phyloP scores from a whole-genome alignment of 768 basidiomycete genomes.

The Suillus discolor region DNA sequence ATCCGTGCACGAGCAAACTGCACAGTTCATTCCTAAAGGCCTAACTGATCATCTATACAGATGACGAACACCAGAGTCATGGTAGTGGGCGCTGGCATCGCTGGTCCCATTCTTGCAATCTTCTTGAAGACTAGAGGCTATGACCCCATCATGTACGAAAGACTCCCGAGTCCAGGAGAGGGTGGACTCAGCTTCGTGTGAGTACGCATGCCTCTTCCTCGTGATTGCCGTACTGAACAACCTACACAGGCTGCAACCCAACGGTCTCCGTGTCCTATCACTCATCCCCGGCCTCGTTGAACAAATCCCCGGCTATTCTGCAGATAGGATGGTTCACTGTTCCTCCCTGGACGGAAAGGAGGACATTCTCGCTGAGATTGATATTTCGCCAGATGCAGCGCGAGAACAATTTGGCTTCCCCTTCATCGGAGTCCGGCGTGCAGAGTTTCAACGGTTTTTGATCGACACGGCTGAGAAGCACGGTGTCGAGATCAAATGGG shows the following conservation, averaged over 20 bases:
- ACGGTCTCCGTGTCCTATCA: constrained; percentile 30
- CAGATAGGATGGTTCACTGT: constrained; percentile 15
- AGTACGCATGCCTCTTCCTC: constrained; percentile 7
- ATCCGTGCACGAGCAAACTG: neutral
- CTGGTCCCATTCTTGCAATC: constrained; percentile 41
- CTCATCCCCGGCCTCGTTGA: constrained; percentile 30
- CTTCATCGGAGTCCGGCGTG: constrained; percentile 35
- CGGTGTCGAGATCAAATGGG: constrained; percentile 38
- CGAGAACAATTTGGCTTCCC: constrained; percentile 24
- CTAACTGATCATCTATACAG: neutral
- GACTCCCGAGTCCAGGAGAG: constrained; percentile 19
- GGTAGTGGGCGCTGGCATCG: constrained; percentile 41
- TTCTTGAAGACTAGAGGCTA: constrained; percentile 41
- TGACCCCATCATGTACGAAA: constrained; percentile 39
- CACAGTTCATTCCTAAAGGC: neutral
- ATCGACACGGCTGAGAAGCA: constrained; percentile 32
- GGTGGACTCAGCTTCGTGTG: constrained; percentile 38
- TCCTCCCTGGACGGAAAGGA: constrained; percentile 28
- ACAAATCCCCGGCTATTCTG: constrained; percentile 23
- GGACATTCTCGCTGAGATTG: constrained; percentile 29
- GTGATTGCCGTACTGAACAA: neutral
- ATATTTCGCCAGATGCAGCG: constrained; percentile 23
- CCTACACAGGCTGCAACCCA: constrained; percentile 28
- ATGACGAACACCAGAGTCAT: constrained; percentile 33
- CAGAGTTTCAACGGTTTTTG: constrained; percentile 33